Evolutionary conservation across 2,329 filamentous ascomycete genomes (phyloP).

Genomic region (Pseudocercospora eumusae): DNA sequence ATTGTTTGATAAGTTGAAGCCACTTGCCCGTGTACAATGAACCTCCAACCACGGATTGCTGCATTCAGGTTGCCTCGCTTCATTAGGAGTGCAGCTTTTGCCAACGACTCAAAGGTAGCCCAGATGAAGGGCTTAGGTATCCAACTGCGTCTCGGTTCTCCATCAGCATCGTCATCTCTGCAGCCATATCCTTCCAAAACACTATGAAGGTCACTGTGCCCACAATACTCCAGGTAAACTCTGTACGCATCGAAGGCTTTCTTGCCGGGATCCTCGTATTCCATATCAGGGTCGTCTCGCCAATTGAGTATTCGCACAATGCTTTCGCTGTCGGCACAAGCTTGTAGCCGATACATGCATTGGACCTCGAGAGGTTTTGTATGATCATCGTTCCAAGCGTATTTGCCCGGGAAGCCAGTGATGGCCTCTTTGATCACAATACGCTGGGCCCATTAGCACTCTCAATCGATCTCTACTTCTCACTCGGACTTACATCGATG

Average conservation of each 20-base stretch:
- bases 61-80: not conserved
- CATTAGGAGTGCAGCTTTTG: constrained; percentile 3
- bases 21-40: not conserved
- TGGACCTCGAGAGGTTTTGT: not conserved
- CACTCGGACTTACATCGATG: not conserved
- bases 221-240: constrained; percentile 16
- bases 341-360: not conserved
- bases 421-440: constrained; percentile 7
- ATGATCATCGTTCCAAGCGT: not conserved
- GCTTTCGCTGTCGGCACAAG: not conserved
- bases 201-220: not conserved
- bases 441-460: not conserved
- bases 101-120: constrained; percentile 1
- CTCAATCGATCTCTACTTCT: not conserved
- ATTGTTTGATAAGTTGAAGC: not conserved
- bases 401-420: not conserved
- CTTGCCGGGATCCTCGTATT: not conserved
- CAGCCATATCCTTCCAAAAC: not conserved
- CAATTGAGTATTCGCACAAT: constrained; percentile 5
- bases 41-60: not conserved
- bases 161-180: not conserved
- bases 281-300: not conserved
- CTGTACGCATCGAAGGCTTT: not conserved
- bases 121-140: constrained; percentile 6
- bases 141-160: not conserved